These are phyloP conservation scores for Ceratobasidium sp. DNA, from an alignment of 1,284 basidiomycete species.

Conservation along the genomic window DNA sequence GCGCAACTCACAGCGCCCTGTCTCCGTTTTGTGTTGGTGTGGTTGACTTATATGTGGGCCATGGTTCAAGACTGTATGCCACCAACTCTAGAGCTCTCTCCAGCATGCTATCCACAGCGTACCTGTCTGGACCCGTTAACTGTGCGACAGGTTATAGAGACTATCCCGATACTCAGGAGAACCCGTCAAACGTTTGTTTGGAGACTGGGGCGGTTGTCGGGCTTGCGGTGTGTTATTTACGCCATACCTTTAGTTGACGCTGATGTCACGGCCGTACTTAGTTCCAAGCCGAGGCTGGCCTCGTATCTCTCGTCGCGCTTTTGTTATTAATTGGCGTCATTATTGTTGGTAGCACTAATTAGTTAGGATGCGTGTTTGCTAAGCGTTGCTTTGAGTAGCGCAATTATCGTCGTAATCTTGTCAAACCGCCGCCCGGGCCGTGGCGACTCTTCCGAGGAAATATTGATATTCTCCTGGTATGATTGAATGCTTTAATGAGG, in stretches of 20 bases:
- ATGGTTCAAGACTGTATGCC: not conserved
- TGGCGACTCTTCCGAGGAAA: slow-evolving; percentile 41
- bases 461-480: slow-evolving; percentile 22
- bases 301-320: slow-evolving; percentile 14
- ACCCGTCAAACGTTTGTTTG: slow-evolving; percentile 20
- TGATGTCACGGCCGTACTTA: not conserved
- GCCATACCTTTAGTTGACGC: not conserved
- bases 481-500: not conserved
- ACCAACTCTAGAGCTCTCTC: not conserved
- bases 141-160: not conserved
- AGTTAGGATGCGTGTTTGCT: not conserved
- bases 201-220: slow-evolving; percentile 4
- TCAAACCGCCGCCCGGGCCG: slow-evolving; percentile 1
- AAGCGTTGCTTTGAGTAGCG: not conserved
- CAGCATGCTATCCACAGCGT: not conserved
- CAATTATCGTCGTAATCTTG: slow-evolving; percentile 17
- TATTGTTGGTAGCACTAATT: not conserved
- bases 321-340: slow-evolving; percentile 3
- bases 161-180: slow-evolving; percentile 1
- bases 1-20: not conserved
- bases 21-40: not conserved
- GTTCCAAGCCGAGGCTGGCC: slow-evolving; percentile 16
- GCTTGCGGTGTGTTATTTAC: not conserved
- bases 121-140: slow-evolving; percentile 7
- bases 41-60: not conserved